These are phyloP conservation scores for Pythium guiyangense DNA, from an alignment of 352 stramenopile genomes.

Conservation along the genomic window DNA sequence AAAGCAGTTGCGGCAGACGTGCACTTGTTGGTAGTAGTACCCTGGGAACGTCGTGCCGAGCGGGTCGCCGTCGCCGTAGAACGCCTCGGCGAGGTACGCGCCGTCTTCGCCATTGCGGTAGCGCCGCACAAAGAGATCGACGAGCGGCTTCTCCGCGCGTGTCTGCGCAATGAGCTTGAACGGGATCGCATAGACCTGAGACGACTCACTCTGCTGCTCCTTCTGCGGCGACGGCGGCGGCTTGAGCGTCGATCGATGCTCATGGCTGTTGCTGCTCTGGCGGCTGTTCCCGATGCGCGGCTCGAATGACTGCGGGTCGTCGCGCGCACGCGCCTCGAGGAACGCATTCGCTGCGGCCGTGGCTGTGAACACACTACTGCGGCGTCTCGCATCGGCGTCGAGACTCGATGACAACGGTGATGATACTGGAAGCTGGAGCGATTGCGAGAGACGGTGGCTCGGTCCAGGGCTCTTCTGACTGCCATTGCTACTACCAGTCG, in stretches of 20 bases:
- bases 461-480: not conserved
- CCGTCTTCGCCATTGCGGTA: constrained; percentile 74
- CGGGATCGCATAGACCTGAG: constrained; percentile 30
- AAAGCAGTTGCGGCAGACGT: constrained; percentile 78
- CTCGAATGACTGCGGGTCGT: constrained; percentile 11
- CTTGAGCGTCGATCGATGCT: constrained; percentile 9
- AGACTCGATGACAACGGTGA: constrained; percentile 3
- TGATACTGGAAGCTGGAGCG: no score
- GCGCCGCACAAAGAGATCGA: constrained; percentile 72
- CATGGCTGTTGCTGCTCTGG: constrained; percentile 25
- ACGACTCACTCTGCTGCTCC: constrained; percentile 15
- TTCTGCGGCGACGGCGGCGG: constrained; percentile 9
- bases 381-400: constrained; percentile 21
- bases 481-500: constrained; percentile 5
- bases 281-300: constrained; percentile 16
- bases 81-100: constrained; percentile 68
- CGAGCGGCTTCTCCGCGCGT: constrained; percentile 71
- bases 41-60: constrained; percentile 71
- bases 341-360: constrained; percentile 54
- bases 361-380: constrained; percentile 42
- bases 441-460: not conserved
- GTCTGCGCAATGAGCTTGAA: constrained; percentile 83
- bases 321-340: constrained; percentile 33
- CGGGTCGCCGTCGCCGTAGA: constrained; percentile 71
- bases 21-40: constrained; percentile 81